Evolutionary conservation across 352 stramenopile species (phyloP), one percentile per base, ranked within the genome.

Genomic region (Phytophthora sp.): DNA sequence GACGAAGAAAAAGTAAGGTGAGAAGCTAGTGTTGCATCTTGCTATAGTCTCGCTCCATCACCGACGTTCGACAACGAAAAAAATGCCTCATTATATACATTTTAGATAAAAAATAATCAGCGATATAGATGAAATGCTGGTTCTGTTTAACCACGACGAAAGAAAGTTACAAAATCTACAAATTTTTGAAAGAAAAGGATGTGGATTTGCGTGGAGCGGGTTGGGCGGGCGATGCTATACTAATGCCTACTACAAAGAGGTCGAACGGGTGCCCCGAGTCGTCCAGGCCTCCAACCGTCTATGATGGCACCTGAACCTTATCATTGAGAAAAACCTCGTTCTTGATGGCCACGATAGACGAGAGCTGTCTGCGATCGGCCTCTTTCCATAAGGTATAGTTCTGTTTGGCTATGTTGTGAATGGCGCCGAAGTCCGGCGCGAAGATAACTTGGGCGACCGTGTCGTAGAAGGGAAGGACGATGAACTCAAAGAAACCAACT

Each of bases 301-400:
- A 75, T 72, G 35, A 69, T 39, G 74, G 74, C 20, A 88, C 76
- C 60, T 88, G 80, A 26, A 91, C 78, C 30, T 81, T 78, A 50
- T 85, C 80, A 57, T 91, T 80, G 44, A 89, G 47, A 66, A 94
- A 94, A 13, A 94, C 76, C 35, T 93, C 80, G 66, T 74, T 85
- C 73, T 89, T 88, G 70, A 94, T 94, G 46, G 77, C 72, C 24
- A 89, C 78, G 57, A 94, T 93, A n/a, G 84, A 90, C 46, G 83
- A 86, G 68, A 94, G 80, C 62, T 91, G 84, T 67, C 81, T 80
- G 56, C 76, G 71, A 50, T 94, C 86, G 11, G 84, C 79, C 66
- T 93, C 83, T 77, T 93, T 92, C 86, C 86, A 94, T 68, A 93
- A 70, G 51, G 73, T 91, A 76, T 94, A 94, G 61, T 94, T 94